phyloP scores from a whole-genome alignment of 192 early-diverging fungal genomes.

The Entophlyctis luteolus region DNA sequence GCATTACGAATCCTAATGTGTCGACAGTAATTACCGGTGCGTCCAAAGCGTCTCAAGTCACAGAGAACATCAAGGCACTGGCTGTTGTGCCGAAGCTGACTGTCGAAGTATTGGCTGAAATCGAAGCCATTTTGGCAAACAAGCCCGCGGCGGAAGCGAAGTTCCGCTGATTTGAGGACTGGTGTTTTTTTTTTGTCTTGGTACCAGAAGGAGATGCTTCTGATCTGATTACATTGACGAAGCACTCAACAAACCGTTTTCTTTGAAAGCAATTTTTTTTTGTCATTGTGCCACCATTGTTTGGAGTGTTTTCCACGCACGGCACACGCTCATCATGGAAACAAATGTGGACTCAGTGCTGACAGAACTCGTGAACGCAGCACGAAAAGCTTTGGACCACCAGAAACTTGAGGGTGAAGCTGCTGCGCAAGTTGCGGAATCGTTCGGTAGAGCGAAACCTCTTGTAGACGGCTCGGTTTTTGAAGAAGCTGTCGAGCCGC shows the following conservation, averaged over 20 bases:
- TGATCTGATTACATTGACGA: background rate
- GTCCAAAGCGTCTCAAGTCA: conserved; percentile 61
- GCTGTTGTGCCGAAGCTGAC: conserved; percentile 58
- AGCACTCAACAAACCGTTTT: background rate
- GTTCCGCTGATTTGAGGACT: conserved; percentile 6
- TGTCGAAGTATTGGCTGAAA: conserved; percentile 60
- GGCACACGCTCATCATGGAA: background rate
- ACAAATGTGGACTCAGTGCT: background rate
- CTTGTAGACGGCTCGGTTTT: no score
- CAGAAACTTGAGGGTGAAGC: no score
- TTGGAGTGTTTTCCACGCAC: background rate
- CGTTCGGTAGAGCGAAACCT: no score
- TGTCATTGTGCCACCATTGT: background rate
- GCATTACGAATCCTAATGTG: conserved; percentile 62
- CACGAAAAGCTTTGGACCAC: no score
- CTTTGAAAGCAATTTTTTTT: background rate
- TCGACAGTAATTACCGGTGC: conserved; percentile 55
- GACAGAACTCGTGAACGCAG: background rate
- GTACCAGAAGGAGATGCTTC: no score
- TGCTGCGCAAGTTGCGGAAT: no score
- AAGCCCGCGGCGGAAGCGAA: conserved; percentile 44
- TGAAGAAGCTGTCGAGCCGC: no score
- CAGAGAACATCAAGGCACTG: conserved; percentile 69
- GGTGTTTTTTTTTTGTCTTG: no score
- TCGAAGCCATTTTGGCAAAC: conserved; percentile 70